These are phyloP conservation scores for Blumeria graminis DNA, from an alignment of 2,329 filamentous ascomycete genomes.

Conservation along the genomic window DNA sequence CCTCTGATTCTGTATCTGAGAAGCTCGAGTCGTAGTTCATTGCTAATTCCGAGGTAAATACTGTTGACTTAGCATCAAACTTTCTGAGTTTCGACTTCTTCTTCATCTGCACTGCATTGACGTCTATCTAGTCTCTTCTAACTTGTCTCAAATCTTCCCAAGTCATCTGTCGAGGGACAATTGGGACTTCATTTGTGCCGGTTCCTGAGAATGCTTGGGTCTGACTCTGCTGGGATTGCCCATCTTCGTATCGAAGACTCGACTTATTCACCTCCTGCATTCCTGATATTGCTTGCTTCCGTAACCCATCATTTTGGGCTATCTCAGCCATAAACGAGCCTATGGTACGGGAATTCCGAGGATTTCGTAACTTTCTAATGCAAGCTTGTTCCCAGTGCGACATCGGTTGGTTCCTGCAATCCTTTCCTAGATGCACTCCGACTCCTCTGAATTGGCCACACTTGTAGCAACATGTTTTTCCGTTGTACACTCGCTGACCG, in stretches of 20 bases:
- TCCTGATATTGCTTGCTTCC: background rate
- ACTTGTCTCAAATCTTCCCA: too few species aligned
- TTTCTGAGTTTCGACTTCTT: background rate
- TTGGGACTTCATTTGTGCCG: background rate
- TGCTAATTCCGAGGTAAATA: background rate
- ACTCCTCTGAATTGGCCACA: background rate
- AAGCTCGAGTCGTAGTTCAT: background rate
- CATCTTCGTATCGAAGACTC: background rate
- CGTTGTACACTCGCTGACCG: background rate
- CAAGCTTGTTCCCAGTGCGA: background rate
- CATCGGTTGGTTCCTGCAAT: background rate
- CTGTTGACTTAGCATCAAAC: background rate
- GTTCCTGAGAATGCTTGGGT: background rate
- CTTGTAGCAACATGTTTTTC: background rate
- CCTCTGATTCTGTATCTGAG: background rate
- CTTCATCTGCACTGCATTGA: background rate
- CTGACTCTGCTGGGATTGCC: background rate
- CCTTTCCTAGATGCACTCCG: background rate
- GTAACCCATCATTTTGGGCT: background rate
- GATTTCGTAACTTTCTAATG: background rate
- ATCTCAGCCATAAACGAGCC: background rate
- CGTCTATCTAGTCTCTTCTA: too few species aligned
- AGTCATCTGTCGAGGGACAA: background rate
- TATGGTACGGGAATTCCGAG: background rate
- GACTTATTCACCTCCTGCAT: background rate